Conservation (phyloP, 768 basidiomycete genomes). For the Coprinellus micaceus region DNA sequence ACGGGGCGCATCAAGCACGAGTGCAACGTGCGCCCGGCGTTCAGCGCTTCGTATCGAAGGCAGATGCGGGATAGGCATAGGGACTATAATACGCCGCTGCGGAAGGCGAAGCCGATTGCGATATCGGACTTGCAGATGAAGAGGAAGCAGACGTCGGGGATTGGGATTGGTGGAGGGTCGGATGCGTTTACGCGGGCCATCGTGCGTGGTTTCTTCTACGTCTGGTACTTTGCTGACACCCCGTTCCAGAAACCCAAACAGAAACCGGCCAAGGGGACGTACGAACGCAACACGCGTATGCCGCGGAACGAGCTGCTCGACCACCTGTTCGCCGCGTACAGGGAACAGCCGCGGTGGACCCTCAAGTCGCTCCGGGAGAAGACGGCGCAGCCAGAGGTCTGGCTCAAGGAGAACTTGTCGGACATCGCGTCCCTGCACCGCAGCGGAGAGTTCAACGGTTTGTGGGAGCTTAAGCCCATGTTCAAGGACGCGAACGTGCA, state of each 20-base stretch:
- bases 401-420: constrained; percentile 77
- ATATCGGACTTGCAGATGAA: too few relatives aligned
- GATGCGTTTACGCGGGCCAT: constrained; percentile 62
- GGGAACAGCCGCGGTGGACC: constrained; percentile 76
- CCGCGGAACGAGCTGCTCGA: constrained; percentile 86
- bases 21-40: constrained; percentile 65
- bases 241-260: constrained; percentile 57
- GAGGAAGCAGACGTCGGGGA: too few relatives aligned
- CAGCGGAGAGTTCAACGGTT: constrained; percentile 75
- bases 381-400: constrained; percentile 83
- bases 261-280: constrained; percentile 64
- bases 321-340: constrained; percentile 73
- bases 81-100: constrained; percentile 61
- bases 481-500: constrained; percentile 58
- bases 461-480: constrained; percentile 76
- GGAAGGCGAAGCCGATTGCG: too few relatives aligned
- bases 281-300: constrained; percentile 90
- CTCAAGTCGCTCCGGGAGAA: constrained; percentile 73
- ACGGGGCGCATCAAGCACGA: constrained; percentile 82
- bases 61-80: constrained; percentile 68
- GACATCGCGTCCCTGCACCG: constrained; percentile 77
- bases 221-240: not conserved
- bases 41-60: constrained; percentile 63
- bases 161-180: constrained; percentile 53
- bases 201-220: constrained; percentile 39